phyloP scores from a whole-genome alignment of 1,284 basidiomycete genomes.

The Ustilago bromivora region DNA sequence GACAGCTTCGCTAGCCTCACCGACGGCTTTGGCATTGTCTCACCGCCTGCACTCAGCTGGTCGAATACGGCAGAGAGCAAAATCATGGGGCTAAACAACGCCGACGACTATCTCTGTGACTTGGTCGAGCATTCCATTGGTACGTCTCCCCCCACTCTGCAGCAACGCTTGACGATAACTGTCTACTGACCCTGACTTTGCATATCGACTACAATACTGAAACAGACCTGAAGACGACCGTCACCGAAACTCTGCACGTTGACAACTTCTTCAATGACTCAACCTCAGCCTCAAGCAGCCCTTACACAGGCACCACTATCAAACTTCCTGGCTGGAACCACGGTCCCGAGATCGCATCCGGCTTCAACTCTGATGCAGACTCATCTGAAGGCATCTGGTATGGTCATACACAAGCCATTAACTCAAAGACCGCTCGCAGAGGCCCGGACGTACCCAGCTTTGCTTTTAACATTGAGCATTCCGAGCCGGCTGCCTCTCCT shows the following conservation, averaged over 20 bases:
- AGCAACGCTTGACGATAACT: background rate
- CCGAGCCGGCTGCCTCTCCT: slow-evolving; percentile 24
- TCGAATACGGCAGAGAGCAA: slow-evolving; percentile 29
- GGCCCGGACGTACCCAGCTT: slow-evolving; percentile 31
- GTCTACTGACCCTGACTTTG: background rate
- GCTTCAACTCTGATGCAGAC: slow-evolving; percentile 39
- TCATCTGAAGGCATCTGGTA: slow-evolving; percentile 47
- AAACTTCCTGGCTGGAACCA: slow-evolving; percentile 55
- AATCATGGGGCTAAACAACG: slow-evolving; percentile 32
- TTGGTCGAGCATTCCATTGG: slow-evolving; percentile 40
- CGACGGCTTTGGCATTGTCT: slow-evolving; percentile 50
- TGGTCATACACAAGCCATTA: slow-evolving; percentile 30
- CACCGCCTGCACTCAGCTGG: slow-evolving; percentile 29
- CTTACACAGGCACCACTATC: slow-evolving; percentile 36
- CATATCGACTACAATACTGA: background rate
- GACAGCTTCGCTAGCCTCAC: slow-evolving; percentile 40
- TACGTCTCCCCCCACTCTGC: slow-evolving; percentile 4
- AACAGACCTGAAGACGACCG: slow-evolving; percentile 41
- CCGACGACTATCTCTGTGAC: slow-evolving; percentile 35
- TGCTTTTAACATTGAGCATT: slow-evolving; percentile 27
- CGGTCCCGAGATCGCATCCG: slow-evolving; percentile 22
- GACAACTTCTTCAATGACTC: slow-evolving; percentile 52
- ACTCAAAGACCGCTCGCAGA: slow-evolving; percentile 22
- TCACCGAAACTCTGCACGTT: slow-evolving; percentile 44
- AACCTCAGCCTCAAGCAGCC: slow-evolving; percentile 35